These are phyloP conservation scores for Dendrobium officinale DNA, from an alignment of 106 monocot species.

Conservation along the genomic window DNA sequence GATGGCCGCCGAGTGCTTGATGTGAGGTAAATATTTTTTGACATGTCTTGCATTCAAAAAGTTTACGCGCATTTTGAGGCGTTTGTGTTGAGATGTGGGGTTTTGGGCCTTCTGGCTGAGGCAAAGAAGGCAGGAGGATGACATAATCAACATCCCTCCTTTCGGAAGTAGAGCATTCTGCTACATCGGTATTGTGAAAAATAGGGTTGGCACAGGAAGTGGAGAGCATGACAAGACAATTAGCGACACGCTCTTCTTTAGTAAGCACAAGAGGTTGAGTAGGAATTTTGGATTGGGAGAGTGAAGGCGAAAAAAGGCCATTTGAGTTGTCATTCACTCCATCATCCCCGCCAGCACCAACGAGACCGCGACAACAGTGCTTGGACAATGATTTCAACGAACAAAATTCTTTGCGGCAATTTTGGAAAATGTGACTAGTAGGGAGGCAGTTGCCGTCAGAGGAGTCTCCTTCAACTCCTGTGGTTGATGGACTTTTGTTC, in stretches of 20 bases:
- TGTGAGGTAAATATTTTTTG: slow-evolving; percentile 60
- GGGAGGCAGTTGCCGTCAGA: slow-evolving; percentile 27
- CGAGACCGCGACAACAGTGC: slow-evolving; percentile 45
- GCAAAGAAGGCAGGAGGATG: too few relatives aligned
- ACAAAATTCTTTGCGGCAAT: slow-evolving; percentile 56
- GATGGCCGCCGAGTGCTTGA: slow-evolving; percentile 74
- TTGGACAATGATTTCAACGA: slow-evolving; percentile 54
- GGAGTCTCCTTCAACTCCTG: too few relatives aligned
- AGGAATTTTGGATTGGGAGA: too few relatives aligned
- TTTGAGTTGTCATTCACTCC: not conserved
- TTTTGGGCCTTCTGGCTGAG: too few relatives aligned
- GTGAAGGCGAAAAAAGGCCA: too few relatives aligned
- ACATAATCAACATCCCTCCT: too few relatives aligned
- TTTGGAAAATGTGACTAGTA: slow-evolving; percentile 16
- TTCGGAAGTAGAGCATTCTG: too few relatives aligned
- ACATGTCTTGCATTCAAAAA: slow-evolving; percentile 53
- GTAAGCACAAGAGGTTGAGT: not conserved
- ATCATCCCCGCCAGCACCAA: not conserved
- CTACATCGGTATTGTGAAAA: slow-evolving; percentile 16
- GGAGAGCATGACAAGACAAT: slow-evolving; percentile 73
- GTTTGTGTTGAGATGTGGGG: not conserved
- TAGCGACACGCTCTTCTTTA: slow-evolving; percentile 84
- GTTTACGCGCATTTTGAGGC: not conserved
- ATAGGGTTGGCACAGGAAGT: slow-evolving; percentile 15
- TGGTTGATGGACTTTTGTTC: not conserved